Percentiles rank a stretch among this genome's conserved stretches.
These are phyloP conservation scores for Rhamnella rubrinervis DNA, from an alignment of 331 rosid species.

Conservation along the genomic window DNA sequence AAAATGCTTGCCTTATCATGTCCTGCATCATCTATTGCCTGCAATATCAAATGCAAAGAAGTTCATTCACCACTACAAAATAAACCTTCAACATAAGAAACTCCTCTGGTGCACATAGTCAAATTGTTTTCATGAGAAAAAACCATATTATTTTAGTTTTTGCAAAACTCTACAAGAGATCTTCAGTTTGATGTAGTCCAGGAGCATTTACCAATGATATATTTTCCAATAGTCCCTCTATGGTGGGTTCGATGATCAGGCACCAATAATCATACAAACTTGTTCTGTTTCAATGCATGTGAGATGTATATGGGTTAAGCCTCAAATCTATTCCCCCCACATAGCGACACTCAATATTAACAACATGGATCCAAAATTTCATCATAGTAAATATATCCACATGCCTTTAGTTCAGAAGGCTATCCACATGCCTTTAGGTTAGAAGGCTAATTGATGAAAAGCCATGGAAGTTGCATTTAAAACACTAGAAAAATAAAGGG, in stretches of 20 bases:
- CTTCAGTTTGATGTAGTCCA: too few relatives aligned
- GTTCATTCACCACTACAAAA: constrained; percentile 7
- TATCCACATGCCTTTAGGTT: neutral
- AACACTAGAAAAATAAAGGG: neutral
- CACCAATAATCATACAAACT: too few relatives aligned
- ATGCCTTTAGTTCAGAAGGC: constrained; percentile 1
- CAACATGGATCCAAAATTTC: neutral
- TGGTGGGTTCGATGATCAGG: too few relatives aligned
- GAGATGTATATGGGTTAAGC: too few relatives aligned
- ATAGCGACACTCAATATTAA: neutral
- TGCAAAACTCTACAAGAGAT: too few relatives aligned
- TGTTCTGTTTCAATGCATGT: too few relatives aligned
- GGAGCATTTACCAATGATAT: too few relatives aligned
- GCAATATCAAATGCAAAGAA: constrained; percentile 30
- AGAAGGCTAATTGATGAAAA: constrained; percentile 4
- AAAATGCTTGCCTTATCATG: constrained; percentile 84
- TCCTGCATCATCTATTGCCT: constrained; percentile 99
- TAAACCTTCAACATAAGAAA: neutral
- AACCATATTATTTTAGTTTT: too few relatives aligned
- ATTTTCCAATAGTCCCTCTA: too few relatives aligned
- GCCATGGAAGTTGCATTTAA: constrained; percentile 8
- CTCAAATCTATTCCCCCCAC: too few relatives aligned
- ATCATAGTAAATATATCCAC: neutral
- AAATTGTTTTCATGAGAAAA: too few relatives aligned
- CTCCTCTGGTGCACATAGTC: neutral